Evolutionary conservation across 2,329 filamentous ascomycete species (phyloP).

Genomic region (Chaetothyriales sp.): DNA sequence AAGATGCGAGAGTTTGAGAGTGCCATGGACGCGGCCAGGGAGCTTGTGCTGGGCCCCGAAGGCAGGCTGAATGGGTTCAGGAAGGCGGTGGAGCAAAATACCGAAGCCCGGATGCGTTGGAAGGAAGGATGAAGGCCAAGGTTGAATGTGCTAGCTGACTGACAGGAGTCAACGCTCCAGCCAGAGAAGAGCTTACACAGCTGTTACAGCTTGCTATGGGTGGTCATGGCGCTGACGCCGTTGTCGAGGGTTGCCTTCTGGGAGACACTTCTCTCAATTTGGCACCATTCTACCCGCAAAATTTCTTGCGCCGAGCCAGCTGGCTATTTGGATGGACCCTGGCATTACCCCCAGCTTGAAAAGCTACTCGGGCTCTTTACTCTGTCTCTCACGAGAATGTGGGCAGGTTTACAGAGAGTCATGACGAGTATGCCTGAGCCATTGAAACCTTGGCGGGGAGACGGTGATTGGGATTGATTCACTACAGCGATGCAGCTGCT

Average conservation of each 20-base stretch:
- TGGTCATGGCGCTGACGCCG: not conserved
- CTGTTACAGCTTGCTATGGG: not conserved
- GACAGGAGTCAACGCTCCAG: too few relatives aligned
- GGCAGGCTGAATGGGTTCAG: not conserved
- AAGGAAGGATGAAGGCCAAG: not conserved
- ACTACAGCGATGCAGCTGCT: too few relatives aligned
- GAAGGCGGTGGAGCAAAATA: not conserved
- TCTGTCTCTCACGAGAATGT: not conserved
- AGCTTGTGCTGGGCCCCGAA: conserved; percentile 42
- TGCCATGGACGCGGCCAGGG: conserved; percentile 50
- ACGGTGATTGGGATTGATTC: too few relatives aligned
- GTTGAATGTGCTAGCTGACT: not conserved
- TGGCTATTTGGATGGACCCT: not conserved
- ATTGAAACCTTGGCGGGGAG: too few relatives aligned
- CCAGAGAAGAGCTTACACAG: not conserved
- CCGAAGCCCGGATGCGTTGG: not conserved
- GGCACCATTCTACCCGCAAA: not conserved
- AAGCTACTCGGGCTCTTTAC: too few relatives aligned
- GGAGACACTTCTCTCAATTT: not conserved
- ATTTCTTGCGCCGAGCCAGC: not conserved
- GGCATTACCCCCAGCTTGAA: too few relatives aligned
- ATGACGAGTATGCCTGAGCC: too few relatives aligned
- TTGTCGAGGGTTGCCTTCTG: not conserved
- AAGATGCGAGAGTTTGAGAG: conserved; percentile 61
- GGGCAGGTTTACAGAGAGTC: not conserved